These are phyloP conservation scores for Phaseolus lunatus DNA, from an alignment of 306 rosid species.

Conservation along the genomic window DNA sequence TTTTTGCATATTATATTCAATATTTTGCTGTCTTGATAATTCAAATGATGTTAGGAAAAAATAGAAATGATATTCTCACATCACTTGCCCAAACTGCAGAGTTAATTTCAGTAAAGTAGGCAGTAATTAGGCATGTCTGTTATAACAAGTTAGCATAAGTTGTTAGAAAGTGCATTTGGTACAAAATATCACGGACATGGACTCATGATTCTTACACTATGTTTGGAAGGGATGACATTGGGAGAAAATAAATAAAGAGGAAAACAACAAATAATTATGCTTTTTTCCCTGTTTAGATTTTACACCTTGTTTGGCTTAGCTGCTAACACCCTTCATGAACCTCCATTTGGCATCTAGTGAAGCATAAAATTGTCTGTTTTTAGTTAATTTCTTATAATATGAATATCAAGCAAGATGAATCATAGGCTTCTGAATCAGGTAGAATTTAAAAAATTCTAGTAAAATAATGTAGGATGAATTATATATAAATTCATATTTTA, in stretches of 20 bases:
- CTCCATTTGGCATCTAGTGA: neutral
- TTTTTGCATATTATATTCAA: conserved; percentile 22
- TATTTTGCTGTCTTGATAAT: conserved; percentile 19
- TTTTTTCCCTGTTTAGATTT: neutral
- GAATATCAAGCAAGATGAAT: no score
- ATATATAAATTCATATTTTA: no score
- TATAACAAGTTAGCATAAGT: neutral
- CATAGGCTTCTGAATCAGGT: no score
- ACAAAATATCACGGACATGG: conserved; percentile 2
- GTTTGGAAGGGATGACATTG: neutral
- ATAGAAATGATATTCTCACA: neutral
- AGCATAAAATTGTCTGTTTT: conserved; percentile 21
- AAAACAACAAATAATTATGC: no score
- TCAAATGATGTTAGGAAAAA: neutral
- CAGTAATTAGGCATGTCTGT: neutral
- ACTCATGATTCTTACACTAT: neutral
- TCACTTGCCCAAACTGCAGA: neutral
- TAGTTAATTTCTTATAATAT: no score
- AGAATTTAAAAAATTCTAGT: no score
- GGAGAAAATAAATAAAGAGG: neutral
- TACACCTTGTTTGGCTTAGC: conserved; percentile 11
- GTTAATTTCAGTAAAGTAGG: neutral
- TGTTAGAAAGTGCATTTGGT: conserved; percentile 11
- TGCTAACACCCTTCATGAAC: neutral
- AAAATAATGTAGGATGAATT: no score